phyloP scores from a whole-genome alignment of 169 alveolate genomes.

The Eimeria necatrix region DNA sequence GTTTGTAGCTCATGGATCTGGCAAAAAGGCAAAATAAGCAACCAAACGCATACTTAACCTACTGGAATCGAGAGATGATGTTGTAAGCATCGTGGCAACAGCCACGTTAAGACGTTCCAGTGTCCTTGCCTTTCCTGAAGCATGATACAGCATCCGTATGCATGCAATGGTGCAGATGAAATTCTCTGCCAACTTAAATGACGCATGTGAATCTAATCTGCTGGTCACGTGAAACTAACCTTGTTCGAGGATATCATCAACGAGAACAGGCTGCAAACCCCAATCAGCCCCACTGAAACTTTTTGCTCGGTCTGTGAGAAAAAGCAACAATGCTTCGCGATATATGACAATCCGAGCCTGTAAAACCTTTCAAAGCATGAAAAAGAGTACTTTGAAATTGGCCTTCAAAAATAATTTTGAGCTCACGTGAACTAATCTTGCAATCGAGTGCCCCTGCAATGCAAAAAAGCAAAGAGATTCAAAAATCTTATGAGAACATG shows the following conservation, averaged over 20 bases:
- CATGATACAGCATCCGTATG: background rate
- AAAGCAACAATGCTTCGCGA: too few species aligned
- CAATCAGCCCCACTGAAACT: conserved; percentile 39
- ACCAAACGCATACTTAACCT: background rate
- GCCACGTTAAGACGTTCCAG: conserved; percentile 48
- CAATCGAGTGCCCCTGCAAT: conserved; percentile 60
- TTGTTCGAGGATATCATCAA: conserved; percentile 23
- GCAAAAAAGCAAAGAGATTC: background rate
- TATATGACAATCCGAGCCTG: too few species aligned
- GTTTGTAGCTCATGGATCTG: background rate
- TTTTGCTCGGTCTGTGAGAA: conserved; percentile 1
- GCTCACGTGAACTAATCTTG: conserved; percentile 68
- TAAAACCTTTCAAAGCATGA: too few species aligned
- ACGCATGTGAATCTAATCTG: background rate
- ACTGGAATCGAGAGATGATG: conserved; percentile 41
- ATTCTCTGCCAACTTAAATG: background rate
- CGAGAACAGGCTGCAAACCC: conserved; percentile 43
- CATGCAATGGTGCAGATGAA: background rate
- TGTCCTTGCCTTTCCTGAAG: conserved; percentile 36
- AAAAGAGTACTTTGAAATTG: too few species aligned
- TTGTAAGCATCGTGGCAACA: conserved; percentile 39
- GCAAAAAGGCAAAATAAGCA: background rate
- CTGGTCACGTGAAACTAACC: background rate
- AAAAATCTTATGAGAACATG: background rate
- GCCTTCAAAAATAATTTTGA: background rate